A percentile compares a stretch with the other conserved stretches of the same genome.
Evolutionary conservation across 768 basidiomycete species (phyloP).

Genomic region (Calocybe cyanea): DNA sequence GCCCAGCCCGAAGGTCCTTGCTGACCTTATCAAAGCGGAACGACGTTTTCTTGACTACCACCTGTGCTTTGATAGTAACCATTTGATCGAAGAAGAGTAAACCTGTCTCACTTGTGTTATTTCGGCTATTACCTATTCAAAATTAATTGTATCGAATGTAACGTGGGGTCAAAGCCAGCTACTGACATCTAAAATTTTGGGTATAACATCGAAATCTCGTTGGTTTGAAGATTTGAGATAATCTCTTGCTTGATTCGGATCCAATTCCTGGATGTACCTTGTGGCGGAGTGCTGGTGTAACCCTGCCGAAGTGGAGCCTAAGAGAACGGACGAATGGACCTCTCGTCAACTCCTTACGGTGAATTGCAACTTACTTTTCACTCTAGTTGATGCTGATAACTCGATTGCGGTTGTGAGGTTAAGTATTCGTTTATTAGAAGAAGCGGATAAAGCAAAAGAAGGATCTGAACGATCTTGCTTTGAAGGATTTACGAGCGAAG

Average conservation of each 20-base stretch:
- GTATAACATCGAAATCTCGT: constrained; percentile 4
- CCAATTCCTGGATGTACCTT: background rate
- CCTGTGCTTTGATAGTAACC: constrained; percentile 27
- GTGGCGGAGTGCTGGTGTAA: background rate
- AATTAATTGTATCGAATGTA: background rate
- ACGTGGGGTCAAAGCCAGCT: background rate
- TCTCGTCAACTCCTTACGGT: background rate
- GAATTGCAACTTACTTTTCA: constrained; percentile 1
- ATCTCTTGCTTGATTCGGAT: background rate
- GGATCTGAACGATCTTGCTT: constrained; percentile 9
- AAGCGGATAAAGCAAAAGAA: constrained; percentile 12
- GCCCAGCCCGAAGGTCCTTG: constrained; percentile 40
- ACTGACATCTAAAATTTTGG: constrained; percentile 40
- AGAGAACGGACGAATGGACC: background rate
- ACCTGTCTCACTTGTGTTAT: constrained; percentile 39
- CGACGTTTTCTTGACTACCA: constrained; percentile 42
- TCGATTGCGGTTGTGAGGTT: background rate
- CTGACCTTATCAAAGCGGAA: constrained; percentile 45
- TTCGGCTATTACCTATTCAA: constrained; percentile 42
- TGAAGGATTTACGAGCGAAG: too few relatives aligned
- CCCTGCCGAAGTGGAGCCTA: background rate
- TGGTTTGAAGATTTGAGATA: background rate
- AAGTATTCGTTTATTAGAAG: constrained; percentile 1
- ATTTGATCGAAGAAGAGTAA: background rate
- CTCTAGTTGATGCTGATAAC: background rate